Conservation (phyloP, 2,329 filamentous ascomycete genomes). For the Claviceps paspali region DNA sequence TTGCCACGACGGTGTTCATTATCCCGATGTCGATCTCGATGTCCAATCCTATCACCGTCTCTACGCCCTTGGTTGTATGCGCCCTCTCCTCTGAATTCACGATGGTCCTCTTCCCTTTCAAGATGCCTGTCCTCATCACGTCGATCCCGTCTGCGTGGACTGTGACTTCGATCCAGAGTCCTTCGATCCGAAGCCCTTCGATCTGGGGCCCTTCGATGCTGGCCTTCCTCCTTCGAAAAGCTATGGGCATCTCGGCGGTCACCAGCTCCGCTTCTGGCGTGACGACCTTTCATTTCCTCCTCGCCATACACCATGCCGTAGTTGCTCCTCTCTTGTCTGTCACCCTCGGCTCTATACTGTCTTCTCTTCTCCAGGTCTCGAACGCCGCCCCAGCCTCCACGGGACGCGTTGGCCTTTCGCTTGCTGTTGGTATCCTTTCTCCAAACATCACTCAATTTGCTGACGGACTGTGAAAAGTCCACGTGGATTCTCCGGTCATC, state of each 20-base stretch:
- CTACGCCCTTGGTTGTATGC: slow-evolving; percentile 6
- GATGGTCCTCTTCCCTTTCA: slow-evolving; percentile 14
- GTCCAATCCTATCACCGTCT: slow-evolving; percentile 4
- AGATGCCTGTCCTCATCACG: slow-evolving; percentile 3
- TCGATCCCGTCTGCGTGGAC: slow-evolving; percentile 18
- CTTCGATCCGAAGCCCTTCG: slow-evolving; percentile 16
- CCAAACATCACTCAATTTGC: slow-evolving; percentile 80
- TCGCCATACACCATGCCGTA: slow-evolving; percentile 77
- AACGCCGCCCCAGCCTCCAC: slow-evolving; percentile 83
- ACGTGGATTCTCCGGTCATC: slow-evolving; percentile 97
- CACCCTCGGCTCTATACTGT: slow-evolving; percentile 65
- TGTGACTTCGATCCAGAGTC: slow-evolving; percentile 22
- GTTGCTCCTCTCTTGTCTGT: slow-evolving; percentile 26
- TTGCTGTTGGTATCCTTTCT: slow-evolving; percentile 73
- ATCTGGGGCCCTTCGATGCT: slow-evolving; percentile 2
- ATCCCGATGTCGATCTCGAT: slow-evolving; percentile 4
- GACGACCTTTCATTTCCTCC: slow-evolving; percentile 44
- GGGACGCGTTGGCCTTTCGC: slow-evolving; percentile 38
- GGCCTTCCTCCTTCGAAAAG: slow-evolving; percentile 2
- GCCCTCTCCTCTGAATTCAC: slow-evolving; percentile 11
- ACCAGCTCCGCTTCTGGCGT: slow-evolving; percentile 23
- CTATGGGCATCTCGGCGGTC: slow-evolving; percentile 11
- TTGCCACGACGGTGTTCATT: slow-evolving; percentile 5
- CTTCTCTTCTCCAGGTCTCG: slow-evolving; percentile 75
- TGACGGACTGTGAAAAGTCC: slow-evolving; percentile 92